Conservation (phyloP, 2,329 filamentous ascomycete species). For the Diaporthe helianthi region DNA sequence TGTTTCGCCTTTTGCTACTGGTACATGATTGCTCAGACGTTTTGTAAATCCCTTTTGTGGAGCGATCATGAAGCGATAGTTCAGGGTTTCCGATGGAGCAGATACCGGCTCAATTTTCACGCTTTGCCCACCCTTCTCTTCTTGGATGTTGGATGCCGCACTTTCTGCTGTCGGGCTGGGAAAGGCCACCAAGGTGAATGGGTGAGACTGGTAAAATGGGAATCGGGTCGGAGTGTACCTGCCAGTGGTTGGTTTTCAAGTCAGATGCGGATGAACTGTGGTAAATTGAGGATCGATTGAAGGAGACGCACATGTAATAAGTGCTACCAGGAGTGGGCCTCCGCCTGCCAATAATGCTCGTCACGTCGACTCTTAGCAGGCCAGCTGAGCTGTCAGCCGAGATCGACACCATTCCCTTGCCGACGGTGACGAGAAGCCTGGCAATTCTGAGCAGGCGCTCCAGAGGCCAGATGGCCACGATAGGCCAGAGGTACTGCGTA, state of each 20-base stretch:
- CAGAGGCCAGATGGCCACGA: slow-evolving; percentile 15
- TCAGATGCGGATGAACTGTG: too few relatives aligned
- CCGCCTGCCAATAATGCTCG: slow-evolving; percentile 5
- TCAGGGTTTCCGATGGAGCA: neutral
- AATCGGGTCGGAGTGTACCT: slow-evolving; percentile 15
- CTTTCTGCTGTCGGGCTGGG: neutral
- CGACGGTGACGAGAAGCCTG: neutral
- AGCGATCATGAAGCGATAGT: slow-evolving; percentile 17
- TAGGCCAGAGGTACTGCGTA: neutral
- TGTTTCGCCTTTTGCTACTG: neutral
- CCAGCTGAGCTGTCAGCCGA: neutral
- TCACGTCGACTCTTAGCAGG: slow-evolving; percentile 5
- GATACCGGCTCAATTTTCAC: neutral
- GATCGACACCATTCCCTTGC: neutral
- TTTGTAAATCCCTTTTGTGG: slow-evolving; percentile 6
- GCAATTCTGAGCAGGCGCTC: slow-evolving; percentile 2
- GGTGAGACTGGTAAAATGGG: slow-evolving; percentile 19
- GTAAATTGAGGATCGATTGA: accelerated
- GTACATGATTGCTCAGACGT: neutral
- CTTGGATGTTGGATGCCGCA: neutral
- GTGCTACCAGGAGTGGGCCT: slow-evolving; percentile 2
- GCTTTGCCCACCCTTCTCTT: neutral
- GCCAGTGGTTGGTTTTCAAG: too few relatives aligned
- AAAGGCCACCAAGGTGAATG: slow-evolving; percentile 15
- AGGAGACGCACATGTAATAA: slow-evolving; percentile 1